Percentiles rank a stretch among this genome's conserved stretches.
These are phyloP conservation scores for Eucalyptus erythrocorys DNA, from an alignment of 345 rosid species.

Conservation along the genomic window DNA sequence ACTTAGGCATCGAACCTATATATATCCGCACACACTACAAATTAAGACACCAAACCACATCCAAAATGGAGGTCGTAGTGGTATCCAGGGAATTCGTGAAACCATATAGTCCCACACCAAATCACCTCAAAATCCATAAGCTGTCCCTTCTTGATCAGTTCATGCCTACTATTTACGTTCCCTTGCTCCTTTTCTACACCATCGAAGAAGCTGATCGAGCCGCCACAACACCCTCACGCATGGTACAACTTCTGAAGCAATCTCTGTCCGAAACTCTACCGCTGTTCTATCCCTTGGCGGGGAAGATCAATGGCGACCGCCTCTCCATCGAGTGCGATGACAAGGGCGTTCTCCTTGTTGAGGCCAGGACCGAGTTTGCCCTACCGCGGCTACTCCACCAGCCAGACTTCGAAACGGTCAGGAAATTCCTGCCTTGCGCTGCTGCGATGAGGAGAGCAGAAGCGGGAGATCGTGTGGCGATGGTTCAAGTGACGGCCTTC, in stretches of 20 bases:
- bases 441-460: too few species aligned
- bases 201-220: neutral
- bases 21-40: neutral
- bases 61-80: slow-evolving; percentile 17
- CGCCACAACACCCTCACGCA: neutral
- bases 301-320: slow-evolving; percentile 3
- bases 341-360: slow-evolving; percentile 1
- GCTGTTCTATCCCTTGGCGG: slow-evolving; percentile 14
- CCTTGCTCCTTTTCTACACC: slow-evolving; percentile 17
- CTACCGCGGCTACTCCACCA: neutral
- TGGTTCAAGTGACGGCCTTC: neutral
- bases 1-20: neutral
- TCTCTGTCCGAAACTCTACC: slow-evolving; percentile 18
- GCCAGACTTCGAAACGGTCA: neutral
- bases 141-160: slow-evolving; percentile 32
- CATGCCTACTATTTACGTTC: slow-evolving; percentile 3
- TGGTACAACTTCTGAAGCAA: slow-evolving; percentile 1
- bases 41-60: neutral
- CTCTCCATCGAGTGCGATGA: slow-evolving; percentile 15
- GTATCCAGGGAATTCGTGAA: slow-evolving; percentile 12
- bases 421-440: neutral
- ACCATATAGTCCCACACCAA: slow-evolving; percentile 29
- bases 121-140: slow-evolving; percentile 11
- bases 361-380: slow-evolving; percentile 1
- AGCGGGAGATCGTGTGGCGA: neutral